These are phyloP conservation scores for Aspergillus spinulosporus DNA, from an alignment of 2,329 filamentous ascomycete species.

Conservation along the genomic window DNA sequence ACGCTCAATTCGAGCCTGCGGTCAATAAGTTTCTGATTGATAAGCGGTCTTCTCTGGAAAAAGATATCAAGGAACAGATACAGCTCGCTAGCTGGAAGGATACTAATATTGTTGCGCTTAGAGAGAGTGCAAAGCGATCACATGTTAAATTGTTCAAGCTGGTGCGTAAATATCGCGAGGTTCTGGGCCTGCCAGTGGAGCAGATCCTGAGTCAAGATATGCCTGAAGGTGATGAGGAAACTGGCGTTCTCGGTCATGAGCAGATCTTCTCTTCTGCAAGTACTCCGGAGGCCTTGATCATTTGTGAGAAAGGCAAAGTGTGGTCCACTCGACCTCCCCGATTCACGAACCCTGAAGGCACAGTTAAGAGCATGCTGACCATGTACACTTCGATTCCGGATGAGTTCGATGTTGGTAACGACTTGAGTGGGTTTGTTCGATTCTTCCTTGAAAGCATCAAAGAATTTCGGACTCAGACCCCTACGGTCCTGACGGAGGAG, in stretches of 20 bases:
- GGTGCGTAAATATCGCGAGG: constrained; percentile 81
- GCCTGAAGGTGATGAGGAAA: constrained; percentile 37
- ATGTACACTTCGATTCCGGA: constrained; percentile 57
- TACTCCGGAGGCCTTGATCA: constrained; percentile 34
- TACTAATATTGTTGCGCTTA: constrained; percentile 85
- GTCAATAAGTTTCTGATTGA: constrained; percentile 65
- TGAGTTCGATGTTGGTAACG: constrained; percentile 57
- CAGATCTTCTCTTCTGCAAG: constrained; percentile 21
- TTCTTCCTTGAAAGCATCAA: constrained; percentile 67
- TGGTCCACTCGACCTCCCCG: constrained; percentile 58
- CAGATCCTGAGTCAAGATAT: constrained; percentile 49
- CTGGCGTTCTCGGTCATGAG: constrained; percentile 19
- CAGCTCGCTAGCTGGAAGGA: constrained; percentile 97
- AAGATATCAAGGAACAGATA: constrained; percentile 88
- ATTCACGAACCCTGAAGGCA: constrained; percentile 68
- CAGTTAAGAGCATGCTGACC: constrained; percentile 71
- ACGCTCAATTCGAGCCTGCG: constrained; percentile 66
- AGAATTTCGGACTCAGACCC: constrained; percentile 81
- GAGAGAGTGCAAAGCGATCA: constrained; percentile 84
- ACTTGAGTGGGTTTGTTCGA: constrained; percentile 67
- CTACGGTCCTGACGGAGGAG: constrained; percentile 75
- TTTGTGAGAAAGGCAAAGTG: constrained; percentile 31
- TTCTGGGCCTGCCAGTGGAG: constrained; percentile 75
- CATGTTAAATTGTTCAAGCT: constrained; percentile 90
- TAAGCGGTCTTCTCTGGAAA: constrained; percentile 76